A percentile compares a stretch with the other conserved stretches of the same genome.
These are phyloP conservation scores for Pouteria campechiana DNA, from an alignment of 179 eudicot genomes.

Conservation along the genomic window DNA sequence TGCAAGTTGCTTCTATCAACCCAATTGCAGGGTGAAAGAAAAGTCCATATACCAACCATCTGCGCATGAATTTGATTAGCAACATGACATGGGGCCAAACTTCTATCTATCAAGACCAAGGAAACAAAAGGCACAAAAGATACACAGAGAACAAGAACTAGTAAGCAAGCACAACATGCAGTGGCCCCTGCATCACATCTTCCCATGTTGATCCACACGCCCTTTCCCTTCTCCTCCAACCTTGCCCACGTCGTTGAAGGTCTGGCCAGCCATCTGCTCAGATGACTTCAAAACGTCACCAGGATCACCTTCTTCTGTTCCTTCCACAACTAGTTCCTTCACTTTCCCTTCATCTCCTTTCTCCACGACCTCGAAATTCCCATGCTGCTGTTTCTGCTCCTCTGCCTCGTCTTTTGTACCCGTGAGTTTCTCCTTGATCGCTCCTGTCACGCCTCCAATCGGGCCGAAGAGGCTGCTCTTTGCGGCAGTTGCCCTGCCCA, in stretches of 20 bases:
- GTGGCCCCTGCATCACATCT: too few species aligned
- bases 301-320: conserved; percentile 21
- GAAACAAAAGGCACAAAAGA: too few species aligned
- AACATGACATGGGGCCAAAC: too few species aligned
- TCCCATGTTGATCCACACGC: too few species aligned
- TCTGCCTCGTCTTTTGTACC: conserved; percentile 9
- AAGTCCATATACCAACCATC: too few species aligned
- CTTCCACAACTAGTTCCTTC: conserved; percentile 23
- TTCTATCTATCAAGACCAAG: too few species aligned
- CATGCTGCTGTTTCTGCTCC: not conserved
- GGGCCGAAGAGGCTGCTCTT: conserved; percentile 24
- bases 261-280: conserved; percentile 37
- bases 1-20: too few species aligned
- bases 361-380: not conserved
- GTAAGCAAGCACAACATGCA: too few species aligned
- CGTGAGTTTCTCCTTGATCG: conserved; percentile 25
- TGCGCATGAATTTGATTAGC: too few species aligned
- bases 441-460: conserved; percentile 20
- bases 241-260: conserved; percentile 30
- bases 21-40: too few species aligned
- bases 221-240: conserved; percentile 33
- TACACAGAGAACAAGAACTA: too few species aligned
- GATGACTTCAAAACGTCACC: conserved; percentile 22
- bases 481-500: conserved; percentile 22
- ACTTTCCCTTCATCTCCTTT: conserved; percentile 10